phyloP scores from a whole-genome alignment of 495 filamentous ascomycete genomes.

The Penicillium argentinense region DNA sequence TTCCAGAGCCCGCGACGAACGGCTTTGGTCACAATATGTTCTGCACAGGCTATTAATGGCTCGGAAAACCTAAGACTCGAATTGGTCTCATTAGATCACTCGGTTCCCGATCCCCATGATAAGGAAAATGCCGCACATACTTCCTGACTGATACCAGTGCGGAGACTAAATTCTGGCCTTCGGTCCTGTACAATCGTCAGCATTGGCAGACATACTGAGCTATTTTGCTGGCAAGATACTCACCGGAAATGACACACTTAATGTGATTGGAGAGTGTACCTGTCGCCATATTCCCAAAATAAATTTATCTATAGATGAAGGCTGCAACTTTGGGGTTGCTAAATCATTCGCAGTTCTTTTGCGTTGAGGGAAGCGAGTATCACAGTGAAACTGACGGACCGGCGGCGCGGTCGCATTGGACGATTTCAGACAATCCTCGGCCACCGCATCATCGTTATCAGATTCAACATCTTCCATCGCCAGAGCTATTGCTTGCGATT shows the following conservation, averaged over 20 bases:
- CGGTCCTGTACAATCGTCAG: conserved; percentile 12
- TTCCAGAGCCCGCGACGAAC: conserved; percentile 23
- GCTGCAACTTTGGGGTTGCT: conserved; percentile 9
- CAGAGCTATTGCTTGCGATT: not conserved
- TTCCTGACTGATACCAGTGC: conserved; percentile 19
- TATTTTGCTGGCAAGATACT: not conserved
- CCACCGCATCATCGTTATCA: not conserved
- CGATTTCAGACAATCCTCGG: not conserved
- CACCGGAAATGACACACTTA: conserved; percentile 14
- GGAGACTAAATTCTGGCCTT: conserved; percentile 15
- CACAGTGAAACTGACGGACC: conserved; percentile 20
- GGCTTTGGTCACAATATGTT: conserved; percentile 24
- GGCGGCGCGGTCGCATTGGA: conserved; percentile 1
- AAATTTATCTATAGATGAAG: conserved; percentile 22
- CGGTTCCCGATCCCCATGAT: not conserved
- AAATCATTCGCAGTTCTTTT: conserved; percentile 13
- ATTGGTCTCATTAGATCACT: conserved; percentile 7
- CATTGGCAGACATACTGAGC: not conserved
- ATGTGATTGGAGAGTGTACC: conserved; percentile 14
- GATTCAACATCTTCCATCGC: not conserved
- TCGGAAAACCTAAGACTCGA: not conserved
- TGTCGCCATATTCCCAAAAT: conserved; percentile 24
- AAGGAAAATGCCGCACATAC: conserved; percentile 3
- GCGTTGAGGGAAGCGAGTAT: conserved; percentile 24
- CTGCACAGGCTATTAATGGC: conserved; percentile 18